These are phyloP conservation scores for Trypanosoma lewisi DNA, from an alignment of 208 protist genomes.

Conservation along the genomic window DNA sequence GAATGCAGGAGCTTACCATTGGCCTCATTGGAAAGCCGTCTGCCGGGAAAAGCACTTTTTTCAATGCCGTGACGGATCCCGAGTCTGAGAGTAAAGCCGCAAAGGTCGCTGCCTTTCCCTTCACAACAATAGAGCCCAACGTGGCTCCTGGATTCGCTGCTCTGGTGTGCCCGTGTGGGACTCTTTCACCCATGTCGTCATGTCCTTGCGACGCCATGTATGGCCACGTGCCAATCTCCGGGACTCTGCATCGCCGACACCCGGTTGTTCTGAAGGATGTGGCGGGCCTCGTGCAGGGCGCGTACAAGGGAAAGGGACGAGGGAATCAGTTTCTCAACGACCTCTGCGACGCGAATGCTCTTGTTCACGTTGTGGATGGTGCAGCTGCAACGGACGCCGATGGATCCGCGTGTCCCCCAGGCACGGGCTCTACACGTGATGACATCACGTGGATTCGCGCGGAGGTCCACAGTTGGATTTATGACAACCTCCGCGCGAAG, in stretches of 20 bases:
- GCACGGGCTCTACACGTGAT: constrained; percentile 63
- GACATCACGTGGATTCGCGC: constrained; percentile 91
- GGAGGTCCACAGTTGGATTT: constrained; percentile 94
- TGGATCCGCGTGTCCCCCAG: constrained; percentile 67
- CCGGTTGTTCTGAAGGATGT: constrained; percentile 90
- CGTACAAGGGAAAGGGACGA: constrained; percentile 90
- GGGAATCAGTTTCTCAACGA: constrained; percentile 96
- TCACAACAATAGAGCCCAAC: constrained; percentile 95
- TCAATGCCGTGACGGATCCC: constrained; percentile 91
- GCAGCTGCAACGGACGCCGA: constrained; percentile 84
- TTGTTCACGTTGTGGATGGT: constrained; percentile 94
- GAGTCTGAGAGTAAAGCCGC: constrained; percentile 74
- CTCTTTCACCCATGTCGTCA: background rate
- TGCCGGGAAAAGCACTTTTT: constrained; percentile 93
- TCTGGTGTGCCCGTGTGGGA: constrained; percentile 73
- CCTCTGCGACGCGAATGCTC: constrained; percentile 90
- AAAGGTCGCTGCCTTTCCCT: constrained; percentile 89
- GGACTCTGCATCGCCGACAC: constrained; percentile 58
- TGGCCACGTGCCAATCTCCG: constrained; percentile 46
- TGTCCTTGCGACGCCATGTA: constrained; percentile 56
- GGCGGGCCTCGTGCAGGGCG: constrained; percentile 92
- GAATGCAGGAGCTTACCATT: constrained; percentile 78
- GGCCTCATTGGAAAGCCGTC: constrained; percentile 93
- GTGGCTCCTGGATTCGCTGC: constrained; percentile 56
- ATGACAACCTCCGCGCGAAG: constrained; percentile 88